Base-by-base conservation (phyloP, 2,329 filamentous ascomycete genomes). In the Fonsecaea pedrosoi region DNA sequence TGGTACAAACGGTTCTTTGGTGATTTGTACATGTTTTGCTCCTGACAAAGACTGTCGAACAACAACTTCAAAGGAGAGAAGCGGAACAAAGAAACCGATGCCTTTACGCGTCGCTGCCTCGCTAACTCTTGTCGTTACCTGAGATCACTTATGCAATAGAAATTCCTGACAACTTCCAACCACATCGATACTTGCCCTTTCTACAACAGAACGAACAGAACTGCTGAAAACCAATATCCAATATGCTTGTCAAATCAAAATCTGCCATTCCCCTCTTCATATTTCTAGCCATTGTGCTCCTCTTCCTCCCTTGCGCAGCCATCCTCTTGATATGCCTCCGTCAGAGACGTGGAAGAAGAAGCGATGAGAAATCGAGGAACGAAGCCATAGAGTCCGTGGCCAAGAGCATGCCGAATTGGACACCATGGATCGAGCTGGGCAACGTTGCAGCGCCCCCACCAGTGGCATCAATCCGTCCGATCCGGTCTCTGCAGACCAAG, bases 191-290 rank as follows among this genome's bases (percentile, higher is more conserved):
- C 18, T 50, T 9, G 1, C 12, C 9, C 45, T 1, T 12, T 10
- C 4, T 9, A 50, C 45, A 9, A 50, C 37, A 61, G 48, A 56
- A 34, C 50, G 56, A 21, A 15, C 37, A 50, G 18, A 32, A 65
- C 5, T 18, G 42, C 48, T 30, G 12, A 8, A 61, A 57, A 45
- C 25, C 34, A 25, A 56, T 35, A 30, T 56, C 30, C 42, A 62
- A n/a, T 13, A 65, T 61, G 57, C n/a, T 40, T 15, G 56, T 34
- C 25, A 34, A 25, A 7, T 56, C 58, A 15, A 50, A 35, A 54
- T 65, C 59, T 25, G 54, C 66, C 12, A 56, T 68, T n/a, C 62
- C 66, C 25, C 9, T 68, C 12, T 68, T 68, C 60, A 50, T 65
- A 25, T 63, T 68, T 50, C 35, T 68, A 2, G 66, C 50, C 48